phyloP scores from a whole-genome alignment of 1,284 basidiomycete species.

The Trichosporon coremiiforme region DNA sequence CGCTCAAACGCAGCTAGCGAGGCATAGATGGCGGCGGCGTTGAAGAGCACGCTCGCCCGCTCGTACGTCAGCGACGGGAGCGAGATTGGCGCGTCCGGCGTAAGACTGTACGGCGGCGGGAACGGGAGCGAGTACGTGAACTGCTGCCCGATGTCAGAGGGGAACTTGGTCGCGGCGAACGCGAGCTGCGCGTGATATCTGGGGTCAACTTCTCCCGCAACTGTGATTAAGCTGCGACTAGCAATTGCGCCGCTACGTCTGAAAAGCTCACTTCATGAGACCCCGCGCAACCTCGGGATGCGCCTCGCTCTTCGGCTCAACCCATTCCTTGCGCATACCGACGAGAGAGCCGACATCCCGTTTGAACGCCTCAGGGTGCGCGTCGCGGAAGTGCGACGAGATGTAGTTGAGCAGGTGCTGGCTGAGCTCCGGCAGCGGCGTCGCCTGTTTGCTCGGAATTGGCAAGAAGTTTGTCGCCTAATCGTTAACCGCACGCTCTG shows the following conservation, averaged over 20 bases:
- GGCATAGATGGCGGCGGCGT: conserved; percentile 78
- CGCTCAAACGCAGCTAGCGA: conserved; percentile 59
- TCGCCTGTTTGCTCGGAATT: conserved; percentile 76
- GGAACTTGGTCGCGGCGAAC: conserved; percentile 73
- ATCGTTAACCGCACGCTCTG: not conserved
- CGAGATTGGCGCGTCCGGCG: conserved; percentile 63
- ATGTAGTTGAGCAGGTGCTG: conserved; percentile 70
- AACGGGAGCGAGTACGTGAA: conserved; percentile 75
- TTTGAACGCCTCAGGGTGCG: conserved; percentile 87
- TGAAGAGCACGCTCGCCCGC: conserved; percentile 74
- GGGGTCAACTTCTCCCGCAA: conserved; percentile 26
- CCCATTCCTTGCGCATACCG: conserved; percentile 66
- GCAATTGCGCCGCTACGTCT: not conserved
- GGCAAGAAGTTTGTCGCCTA: conserved; percentile 66
- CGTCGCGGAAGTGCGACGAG: conserved; percentile 65
- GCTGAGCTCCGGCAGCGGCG: conserved; percentile 62
- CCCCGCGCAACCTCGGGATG: conserved; percentile 54
- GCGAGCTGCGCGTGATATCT: conserved; percentile 89
- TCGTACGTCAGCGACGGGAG: conserved; percentile 78
- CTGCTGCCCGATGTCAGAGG: conserved; percentile 70
- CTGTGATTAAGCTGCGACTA: no score
- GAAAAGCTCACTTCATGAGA: conserved; percentile 58
- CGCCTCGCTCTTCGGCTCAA: conserved; percentile 63
- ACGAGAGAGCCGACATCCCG: conserved; percentile 75
- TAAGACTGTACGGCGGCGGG: conserved; percentile 58